A percentile compares a stretch with the other conserved stretches of the same genome.
Evolutionary conservation across 2,329 filamentous ascomycete species (phyloP).

Genomic region (Colletotrichum incanum): DNA sequence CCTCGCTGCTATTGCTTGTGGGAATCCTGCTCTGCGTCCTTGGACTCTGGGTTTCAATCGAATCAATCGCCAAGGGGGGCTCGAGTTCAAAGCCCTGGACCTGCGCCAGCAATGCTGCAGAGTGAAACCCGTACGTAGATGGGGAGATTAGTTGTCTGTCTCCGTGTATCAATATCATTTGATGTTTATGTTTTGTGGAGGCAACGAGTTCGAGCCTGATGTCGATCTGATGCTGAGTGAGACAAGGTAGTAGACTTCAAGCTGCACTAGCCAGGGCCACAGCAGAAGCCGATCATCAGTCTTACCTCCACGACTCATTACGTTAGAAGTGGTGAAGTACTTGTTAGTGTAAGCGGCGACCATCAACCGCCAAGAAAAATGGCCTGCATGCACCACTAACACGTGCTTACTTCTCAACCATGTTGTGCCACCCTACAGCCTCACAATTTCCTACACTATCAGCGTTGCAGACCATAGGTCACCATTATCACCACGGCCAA

Average conservation of each 20-base stretch:
- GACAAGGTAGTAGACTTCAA: too few species aligned
- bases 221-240: background rate
- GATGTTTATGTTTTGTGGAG: background rate
- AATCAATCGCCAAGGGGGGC: constrained; percentile 51
- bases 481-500: too few species aligned
- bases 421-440: too few species aligned
- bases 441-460: too few species aligned
- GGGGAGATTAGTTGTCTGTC: background rate
- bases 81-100: constrained; percentile 54
- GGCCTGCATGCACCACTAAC: too few species aligned
- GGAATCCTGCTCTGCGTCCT: constrained; percentile 56
- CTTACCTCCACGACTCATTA: background rate
- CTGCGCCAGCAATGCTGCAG: constrained; percentile 51
- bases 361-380: too few species aligned
- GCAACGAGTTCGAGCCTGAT: background rate
- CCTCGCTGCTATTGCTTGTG: constrained; percentile 51
- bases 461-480: too few species aligned
- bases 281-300: background rate
- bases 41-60: constrained; percentile 58
- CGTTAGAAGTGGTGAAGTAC: background rate
- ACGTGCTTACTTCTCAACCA: too few species aligned
- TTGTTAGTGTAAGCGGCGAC: too few species aligned
- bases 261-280: background rate
- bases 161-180: background rate
- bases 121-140: background rate